Base-by-base conservation (phyloP, 1,284 basidiomycete genomes). In the Trichosporon faecale region DNA sequence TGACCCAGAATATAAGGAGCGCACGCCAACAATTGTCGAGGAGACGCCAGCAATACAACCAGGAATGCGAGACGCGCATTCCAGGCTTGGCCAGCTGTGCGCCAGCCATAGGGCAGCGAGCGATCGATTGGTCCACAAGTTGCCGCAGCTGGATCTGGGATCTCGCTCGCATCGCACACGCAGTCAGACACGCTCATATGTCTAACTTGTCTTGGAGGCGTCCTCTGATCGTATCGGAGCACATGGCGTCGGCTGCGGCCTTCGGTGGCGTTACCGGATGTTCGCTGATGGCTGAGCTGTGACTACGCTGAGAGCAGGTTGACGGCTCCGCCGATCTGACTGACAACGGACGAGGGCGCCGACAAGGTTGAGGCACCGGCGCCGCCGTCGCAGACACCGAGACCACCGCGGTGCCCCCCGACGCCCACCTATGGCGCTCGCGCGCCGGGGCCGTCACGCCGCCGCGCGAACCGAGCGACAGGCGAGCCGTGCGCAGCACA, bases 91-190 rank as follows among this genome's bases (percentile, higher is more conserved):
- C 37, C 37, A 14, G 5, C 7, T 11, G 14, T n/a, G 18, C n/a
- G 33, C n/a, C 40, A 44, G 40, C 40, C 40, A 44, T 37, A 37
- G 35, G 35, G n/a, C 44, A 5, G 18, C 21, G 21, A 25, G n/a
- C 18, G 49, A 52, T 52, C 23, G 21, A 25, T 52, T 21, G 49
- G 23, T 5, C 49, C 25, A 9, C 25, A 9, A 52, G 49, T 52
- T 52, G 49, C 49, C 49, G 49, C 49, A 52, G 49, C 49, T 25
- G 23, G 49, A 52, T 52, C 49, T 52, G 49, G 49, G 49, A 52
- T 52, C 49, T 52, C 49, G 14, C 9, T 37, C 35, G 35, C 35
- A 37, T n/a, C 35, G 35, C 35, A 52, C 23, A 52, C n/a, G 21
- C 49, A 8, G 49, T 25, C 49, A 52, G 11, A 52, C 49, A 23